A percentile compares a stretch with the other conserved stretches of the same genome.
Evolutionary conservation across 306 rosid genomes (phyloP).

Genomic region (Vigna angularis): DNA sequence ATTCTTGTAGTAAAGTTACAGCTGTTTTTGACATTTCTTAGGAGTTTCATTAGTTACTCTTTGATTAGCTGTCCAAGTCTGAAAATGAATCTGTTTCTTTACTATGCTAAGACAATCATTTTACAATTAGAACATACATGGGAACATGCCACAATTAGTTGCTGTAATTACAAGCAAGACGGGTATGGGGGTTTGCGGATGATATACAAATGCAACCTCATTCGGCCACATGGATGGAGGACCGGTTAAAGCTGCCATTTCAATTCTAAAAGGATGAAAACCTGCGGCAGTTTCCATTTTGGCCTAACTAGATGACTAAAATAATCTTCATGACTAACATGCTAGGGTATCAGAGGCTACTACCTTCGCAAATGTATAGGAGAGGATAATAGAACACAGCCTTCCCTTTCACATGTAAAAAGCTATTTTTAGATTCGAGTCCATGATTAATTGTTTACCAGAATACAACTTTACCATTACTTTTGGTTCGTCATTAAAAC

Average conservation of each 20-base stretch:
- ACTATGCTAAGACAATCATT: background rate
- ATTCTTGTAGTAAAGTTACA: slow-evolving; percentile 49
- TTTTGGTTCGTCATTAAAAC: background rate
- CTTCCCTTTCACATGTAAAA: background rate
- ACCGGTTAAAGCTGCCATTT: slow-evolving; percentile 13
- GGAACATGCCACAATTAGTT: slow-evolving; percentile 26
- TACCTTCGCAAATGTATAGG: background rate
- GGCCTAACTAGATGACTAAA: background rate
- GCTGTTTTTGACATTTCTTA: slow-evolving; percentile 38
- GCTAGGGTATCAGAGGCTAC: background rate
- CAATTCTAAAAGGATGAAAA: slow-evolving; percentile 5
- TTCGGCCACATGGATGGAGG: slow-evolving; percentile 9
- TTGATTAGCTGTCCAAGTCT: background rate
- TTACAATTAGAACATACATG: background rate
- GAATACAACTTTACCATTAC: background rate
- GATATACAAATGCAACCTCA: background rate
- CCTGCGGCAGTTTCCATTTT: slow-evolving; percentile 9
- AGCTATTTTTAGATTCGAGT: background rate
- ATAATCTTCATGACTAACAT: background rate
- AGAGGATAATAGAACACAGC: background rate
- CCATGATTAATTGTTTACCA: background rate
- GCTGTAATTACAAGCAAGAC: background rate
- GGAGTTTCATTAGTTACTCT: slow-evolving; percentile 10
- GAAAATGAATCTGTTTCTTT: slow-evolving; percentile 12
- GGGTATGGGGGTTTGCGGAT: slow-evolving; percentile 19